phyloP scores from a whole-genome alignment of 495 filamentous ascomycete species.

The Aspergillus taichungensis region DNA sequence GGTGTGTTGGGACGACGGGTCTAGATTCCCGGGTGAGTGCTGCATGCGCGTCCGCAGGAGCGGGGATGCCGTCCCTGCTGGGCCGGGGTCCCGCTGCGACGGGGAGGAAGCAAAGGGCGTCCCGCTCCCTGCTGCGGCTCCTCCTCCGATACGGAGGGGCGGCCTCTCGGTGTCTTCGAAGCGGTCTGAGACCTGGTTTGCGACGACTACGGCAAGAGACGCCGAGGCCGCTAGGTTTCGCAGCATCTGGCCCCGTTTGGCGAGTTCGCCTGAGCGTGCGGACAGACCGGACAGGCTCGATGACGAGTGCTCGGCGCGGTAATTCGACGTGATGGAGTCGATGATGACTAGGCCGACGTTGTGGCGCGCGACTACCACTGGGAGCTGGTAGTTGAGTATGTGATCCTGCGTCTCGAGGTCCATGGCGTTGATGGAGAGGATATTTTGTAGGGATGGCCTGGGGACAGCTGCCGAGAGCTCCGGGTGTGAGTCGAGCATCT shows the following conservation, averaged over 20 bases:
- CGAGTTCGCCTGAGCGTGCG: constrained; percentile 55
- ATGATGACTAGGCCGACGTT: constrained; percentile 73
- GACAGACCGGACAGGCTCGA: constrained; percentile 29
- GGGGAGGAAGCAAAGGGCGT: constrained; percentile 7
- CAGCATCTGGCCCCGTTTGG: constrained; percentile 66
- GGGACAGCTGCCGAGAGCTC: constrained; percentile 39
- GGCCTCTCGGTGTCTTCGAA: constrained; percentile 40
- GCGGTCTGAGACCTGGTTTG: constrained; percentile 93
- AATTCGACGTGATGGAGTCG: constrained; percentile 91
- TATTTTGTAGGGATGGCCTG: constrained; percentile 54
- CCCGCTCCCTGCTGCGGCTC: constrained; percentile 1
- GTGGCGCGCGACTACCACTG: constrained; percentile 67
- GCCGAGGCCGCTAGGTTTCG: constrained; percentile 63
- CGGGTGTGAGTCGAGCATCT: constrained; percentile 65
- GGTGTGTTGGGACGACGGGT: constrained; percentile 9
- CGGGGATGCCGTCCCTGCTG: too few relatives aligned
- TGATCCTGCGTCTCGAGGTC: constrained; percentile 95
- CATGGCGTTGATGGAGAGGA: constrained; percentile 74
- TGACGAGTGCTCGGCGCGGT: constrained; percentile 67
- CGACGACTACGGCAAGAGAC: constrained; percentile 75
- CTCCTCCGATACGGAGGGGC: not conserved
- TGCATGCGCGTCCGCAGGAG: too few relatives aligned
- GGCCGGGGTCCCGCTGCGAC: not conserved
- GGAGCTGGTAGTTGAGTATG: constrained; percentile 84
- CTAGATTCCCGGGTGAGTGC: constrained; percentile 2